These are phyloP conservation scores for Alternaria ventricosa DNA, from an alignment of 2,329 filamentous ascomycete genomes.

Conservation along the genomic window DNA sequence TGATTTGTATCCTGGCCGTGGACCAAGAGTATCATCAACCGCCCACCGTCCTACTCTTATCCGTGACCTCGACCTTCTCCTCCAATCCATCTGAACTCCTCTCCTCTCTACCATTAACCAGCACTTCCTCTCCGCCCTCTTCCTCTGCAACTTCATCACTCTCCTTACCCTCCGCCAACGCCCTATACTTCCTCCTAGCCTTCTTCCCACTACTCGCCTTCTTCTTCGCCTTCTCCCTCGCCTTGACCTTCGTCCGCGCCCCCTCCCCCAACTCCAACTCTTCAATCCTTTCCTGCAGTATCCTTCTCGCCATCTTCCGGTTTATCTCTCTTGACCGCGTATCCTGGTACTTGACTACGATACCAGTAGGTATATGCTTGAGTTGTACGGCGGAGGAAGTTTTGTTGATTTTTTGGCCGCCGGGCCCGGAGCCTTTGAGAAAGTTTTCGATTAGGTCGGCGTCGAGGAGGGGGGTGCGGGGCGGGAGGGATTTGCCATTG, in stretches of 20 bases:
- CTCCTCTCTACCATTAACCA: too few relatives aligned
- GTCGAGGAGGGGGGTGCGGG: conserved; percentile 77
- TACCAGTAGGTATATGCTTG: conserved; percentile 85
- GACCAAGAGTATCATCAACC: not conserved
- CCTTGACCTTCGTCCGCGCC: conserved; percentile 70
- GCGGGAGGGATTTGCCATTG: conserved; percentile 58
- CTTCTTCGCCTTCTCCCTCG: conserved; percentile 68
- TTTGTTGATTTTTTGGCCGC: conserved; percentile 99
- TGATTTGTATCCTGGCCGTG: not conserved
- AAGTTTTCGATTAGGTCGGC: conserved; percentile 83
- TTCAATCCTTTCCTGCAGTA: conserved; percentile 81
- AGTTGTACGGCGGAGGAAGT: conserved; percentile 94
- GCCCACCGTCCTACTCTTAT: not conserved
- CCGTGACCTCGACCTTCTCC: not conserved
- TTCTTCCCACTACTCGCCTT: conserved; percentile 83
- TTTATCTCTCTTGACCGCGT: conserved; percentile 89
- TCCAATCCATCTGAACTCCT: too few relatives aligned
- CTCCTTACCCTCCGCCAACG: conserved; percentile 48
- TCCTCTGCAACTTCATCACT: conserved; percentile 21
- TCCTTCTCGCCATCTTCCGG: conserved; percentile 78
- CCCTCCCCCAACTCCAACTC: conserved; percentile 72
- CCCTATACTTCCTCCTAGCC: conserved; percentile 74
- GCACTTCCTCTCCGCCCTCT: conserved; percentile 7
- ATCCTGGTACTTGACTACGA: conserved; percentile 92
- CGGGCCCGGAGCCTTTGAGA: conserved; percentile 89